Conservation (phyloP, 495 filamentous ascomycete species). For the Hypoxylon subgilvum region DNA sequence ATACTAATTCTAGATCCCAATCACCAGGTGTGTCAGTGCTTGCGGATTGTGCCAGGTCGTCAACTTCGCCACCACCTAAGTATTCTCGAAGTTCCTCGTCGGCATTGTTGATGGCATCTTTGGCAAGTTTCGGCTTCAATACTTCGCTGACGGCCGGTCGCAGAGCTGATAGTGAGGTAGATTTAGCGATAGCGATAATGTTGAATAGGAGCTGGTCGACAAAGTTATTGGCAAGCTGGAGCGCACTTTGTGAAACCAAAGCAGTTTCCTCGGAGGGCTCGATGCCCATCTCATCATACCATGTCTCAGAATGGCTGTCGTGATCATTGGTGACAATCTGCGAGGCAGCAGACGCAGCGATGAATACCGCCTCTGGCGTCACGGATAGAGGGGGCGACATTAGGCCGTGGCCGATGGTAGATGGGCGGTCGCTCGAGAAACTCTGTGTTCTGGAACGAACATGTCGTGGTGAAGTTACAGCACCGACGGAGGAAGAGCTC, state of each 20-base stretch:
- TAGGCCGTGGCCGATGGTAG: constrained; percentile 55
- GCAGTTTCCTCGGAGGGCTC: constrained; percentile 69
- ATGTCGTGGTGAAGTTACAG: constrained; percentile 46
- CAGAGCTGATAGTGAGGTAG: constrained; percentile 77
- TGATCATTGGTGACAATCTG: constrained; percentile 91
- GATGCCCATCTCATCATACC: constrained; percentile 68
- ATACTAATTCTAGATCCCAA: constrained; percentile 86
- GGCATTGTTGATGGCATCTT: constrained; percentile 83
- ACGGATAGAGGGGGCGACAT: constrained; percentile 69
- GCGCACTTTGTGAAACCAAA: constrained; percentile 74
- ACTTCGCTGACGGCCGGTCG: constrained; percentile 86
- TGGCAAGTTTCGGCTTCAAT: constrained; percentile 84
- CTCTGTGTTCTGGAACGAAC: constrained; percentile 56
- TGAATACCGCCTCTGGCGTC: constrained; percentile 82
- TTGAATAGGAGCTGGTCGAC: constrained; percentile 92
- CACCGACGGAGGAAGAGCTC: constrained; percentile 46
- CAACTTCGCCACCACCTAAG: constrained; percentile 76
- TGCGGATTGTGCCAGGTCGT: constrained; percentile 64
- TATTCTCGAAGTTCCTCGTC: constrained; percentile 92
- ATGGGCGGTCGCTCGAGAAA: constrained; percentile 62
- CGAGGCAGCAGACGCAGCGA: constrained; percentile 85
- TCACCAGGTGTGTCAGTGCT: constrained; percentile 59
- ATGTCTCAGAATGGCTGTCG: constrained; percentile 69
- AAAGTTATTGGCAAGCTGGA: constrained; percentile 87
- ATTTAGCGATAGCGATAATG: constrained; percentile 78